Percentiles rank a stretch among this genome's conserved stretches.
phyloP scores from a whole-genome alignment of 1,139 yeast genomes.

The Taphrina deformans region DNA sequence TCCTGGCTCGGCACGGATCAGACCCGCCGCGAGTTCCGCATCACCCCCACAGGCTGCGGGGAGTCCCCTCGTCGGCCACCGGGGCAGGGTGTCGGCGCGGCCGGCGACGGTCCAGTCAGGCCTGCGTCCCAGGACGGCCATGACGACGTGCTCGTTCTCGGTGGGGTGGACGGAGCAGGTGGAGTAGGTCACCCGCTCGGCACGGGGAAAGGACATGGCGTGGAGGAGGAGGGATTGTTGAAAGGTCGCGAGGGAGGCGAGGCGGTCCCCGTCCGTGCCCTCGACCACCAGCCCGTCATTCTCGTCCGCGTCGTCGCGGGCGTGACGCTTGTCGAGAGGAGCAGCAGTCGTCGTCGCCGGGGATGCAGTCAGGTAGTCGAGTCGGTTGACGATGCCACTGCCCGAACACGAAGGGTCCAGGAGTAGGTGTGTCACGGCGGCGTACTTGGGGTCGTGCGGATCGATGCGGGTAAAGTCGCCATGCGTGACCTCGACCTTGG shows the following conservation, averaged over 20 bases:
- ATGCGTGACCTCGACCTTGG: slow-evolving; percentile 69
- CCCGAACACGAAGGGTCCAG: slow-evolving; percentile 99
- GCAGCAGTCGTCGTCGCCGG: neutral
- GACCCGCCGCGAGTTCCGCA: slow-evolving; percentile 69
- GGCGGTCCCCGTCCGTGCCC: slow-evolving; percentile 51
- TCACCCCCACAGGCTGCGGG: slow-evolving; percentile 45
- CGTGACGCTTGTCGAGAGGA: slow-evolving; percentile 36
- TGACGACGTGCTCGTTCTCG: slow-evolving; percentile 90
- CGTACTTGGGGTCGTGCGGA: slow-evolving; percentile 52
- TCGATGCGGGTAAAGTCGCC: slow-evolving; percentile 76
- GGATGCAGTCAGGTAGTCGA: slow-evolving; percentile 48
- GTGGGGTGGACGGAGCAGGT: slow-evolving; percentile 93
- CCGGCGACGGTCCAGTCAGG: slow-evolving; percentile 76
- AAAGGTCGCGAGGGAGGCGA: slow-evolving; percentile 74
- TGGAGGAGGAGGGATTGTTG: slow-evolving; percentile 85
- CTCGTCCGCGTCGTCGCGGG: slow-evolving; percentile 40
- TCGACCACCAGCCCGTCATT: slow-evolving; percentile 40
- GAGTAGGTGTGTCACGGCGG: slow-evolving; percentile 66
- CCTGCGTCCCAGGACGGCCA: slow-evolving; percentile 62
- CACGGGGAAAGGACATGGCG: slow-evolving; percentile 78
- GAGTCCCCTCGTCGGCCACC: slow-evolving; percentile 84
- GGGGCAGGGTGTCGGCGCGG: slow-evolving; percentile 66
- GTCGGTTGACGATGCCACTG: slow-evolving; percentile 92
- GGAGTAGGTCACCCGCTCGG: slow-evolving; percentile 79
- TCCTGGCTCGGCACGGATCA: slow-evolving; percentile 80